Conservation (phyloP, 208 protist genomes). For the Leishmania aethiopica region DNA sequence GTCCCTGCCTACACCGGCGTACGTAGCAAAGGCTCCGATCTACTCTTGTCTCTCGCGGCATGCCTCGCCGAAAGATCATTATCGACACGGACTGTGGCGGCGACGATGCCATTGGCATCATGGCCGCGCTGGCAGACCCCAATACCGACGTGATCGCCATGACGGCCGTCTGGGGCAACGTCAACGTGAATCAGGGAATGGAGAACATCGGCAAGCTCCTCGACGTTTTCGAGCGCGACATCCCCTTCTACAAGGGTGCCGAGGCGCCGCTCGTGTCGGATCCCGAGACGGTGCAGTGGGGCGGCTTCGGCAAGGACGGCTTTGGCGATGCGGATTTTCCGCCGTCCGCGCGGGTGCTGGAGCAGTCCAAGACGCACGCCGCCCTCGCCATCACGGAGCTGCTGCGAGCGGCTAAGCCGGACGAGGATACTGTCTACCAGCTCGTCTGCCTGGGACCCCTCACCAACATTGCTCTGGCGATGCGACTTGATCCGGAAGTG, state of each 20-base stretch:
- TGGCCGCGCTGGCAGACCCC: conserved; percentile 72
- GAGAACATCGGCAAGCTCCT: conserved; percentile 84
- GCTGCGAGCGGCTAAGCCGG: conserved; percentile 42
- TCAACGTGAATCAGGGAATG: conserved; percentile 77
- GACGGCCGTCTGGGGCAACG: conserved; percentile 80
- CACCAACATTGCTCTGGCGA: conserved; percentile 80
- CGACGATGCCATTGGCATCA: conserved; percentile 88
- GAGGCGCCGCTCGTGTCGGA: conserved; percentile 61
- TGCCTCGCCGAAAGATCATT: conserved; percentile 77
- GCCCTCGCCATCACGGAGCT: conserved; percentile 63
- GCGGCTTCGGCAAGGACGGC: conserved; percentile 77
- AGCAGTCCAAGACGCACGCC: conserved; percentile 53
- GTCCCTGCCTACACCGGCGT: neutral
- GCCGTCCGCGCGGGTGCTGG: conserved; percentile 33
- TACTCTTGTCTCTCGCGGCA: conserved; percentile 15
- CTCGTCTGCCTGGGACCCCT: conserved; percentile 74
- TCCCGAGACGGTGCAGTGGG: conserved; percentile 75
- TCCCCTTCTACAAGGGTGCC: conserved; percentile 78
- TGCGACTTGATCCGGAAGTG: conserved; percentile 56
- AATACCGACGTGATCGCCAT: conserved; percentile 77
- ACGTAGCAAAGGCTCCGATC: neutral
- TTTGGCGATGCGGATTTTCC: conserved; percentile 79
- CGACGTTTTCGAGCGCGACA: conserved; percentile 68
- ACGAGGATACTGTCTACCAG: conserved; percentile 57
- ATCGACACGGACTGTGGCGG: conserved; percentile 87